A percentile compares a stretch with the other conserved stretches of the same genome.
These are phyloP conservation scores for Thalassiosira profunda DNA, from an alignment of 108 stramenopile genomes.

Conservation along the genomic window DNA sequence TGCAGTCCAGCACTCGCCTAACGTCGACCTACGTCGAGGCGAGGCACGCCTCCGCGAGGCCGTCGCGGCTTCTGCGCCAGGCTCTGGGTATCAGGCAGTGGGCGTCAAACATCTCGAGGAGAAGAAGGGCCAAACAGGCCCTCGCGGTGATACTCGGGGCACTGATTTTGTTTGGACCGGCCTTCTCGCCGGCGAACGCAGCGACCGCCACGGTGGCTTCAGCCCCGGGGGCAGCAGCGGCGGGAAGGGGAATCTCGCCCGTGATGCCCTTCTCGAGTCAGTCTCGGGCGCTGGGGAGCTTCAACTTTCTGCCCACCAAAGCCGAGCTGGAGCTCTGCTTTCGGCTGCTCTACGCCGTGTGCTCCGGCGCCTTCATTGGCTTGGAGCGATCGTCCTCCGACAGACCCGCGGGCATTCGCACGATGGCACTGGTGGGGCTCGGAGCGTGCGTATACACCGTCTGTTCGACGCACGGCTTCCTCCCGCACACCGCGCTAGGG, in stretches of 20 bases:
- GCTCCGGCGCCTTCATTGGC: slow-evolving; percentile 51
- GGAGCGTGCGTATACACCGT: slow-evolving; percentile 92
- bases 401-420: slow-evolving; percentile 73
- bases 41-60: background rate
- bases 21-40: slow-evolving; percentile 20
- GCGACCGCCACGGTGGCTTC: background rate
- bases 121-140: slow-evolving; percentile 4
- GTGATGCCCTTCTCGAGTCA: background rate
- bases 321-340: slow-evolving; percentile 55
- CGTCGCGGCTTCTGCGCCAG: no score
- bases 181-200: slow-evolving; percentile 19
- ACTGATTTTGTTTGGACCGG: slow-evolving; percentile 23
- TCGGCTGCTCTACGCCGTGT: slow-evolving; percentile 40
- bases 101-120: background rate
- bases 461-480: slow-evolving; percentile 81
- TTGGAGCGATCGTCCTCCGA: slow-evolving; percentile 63
- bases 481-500: slow-evolving; percentile 74
- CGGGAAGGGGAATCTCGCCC: no score
- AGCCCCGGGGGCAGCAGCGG: no score
- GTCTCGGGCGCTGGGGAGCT: slow-evolving; percentile 26
- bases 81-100: background rate
- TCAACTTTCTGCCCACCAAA: slow-evolving; percentile 29
- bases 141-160: slow-evolving; percentile 7
- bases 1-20: slow-evolving; percentile 11
- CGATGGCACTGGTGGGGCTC: slow-evolving; percentile 85